phyloP scores from a whole-genome alignment of 306 rosid genomes.

The Vigna reflexopilosa region DNA sequence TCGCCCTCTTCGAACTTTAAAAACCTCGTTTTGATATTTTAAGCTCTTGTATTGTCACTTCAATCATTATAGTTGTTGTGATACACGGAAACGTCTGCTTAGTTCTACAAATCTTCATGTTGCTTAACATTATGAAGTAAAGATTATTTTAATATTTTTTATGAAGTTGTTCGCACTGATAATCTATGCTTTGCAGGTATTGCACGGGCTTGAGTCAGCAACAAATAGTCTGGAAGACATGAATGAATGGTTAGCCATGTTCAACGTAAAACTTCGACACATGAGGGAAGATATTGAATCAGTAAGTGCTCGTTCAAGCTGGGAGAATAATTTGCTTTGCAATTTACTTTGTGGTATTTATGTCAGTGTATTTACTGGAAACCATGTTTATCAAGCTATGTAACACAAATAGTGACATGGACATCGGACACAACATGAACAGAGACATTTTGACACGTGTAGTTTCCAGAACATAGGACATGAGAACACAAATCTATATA shows the following conservation, averaged over 20 bases:
- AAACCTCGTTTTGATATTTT: conserved; percentile 33
- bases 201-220: conserved; percentile 84
- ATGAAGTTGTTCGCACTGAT: conserved; percentile 29
- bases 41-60: conserved; percentile 18
- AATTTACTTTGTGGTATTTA: conserved; percentile 39
- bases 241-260: conserved; percentile 96
- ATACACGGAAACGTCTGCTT: conserved; percentile 19
- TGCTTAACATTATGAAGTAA: conserved; percentile 32
- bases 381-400: conserved; percentile 1
- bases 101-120: conserved; percentile 18
- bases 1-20: conserved; percentile 23
- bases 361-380: conserved; percentile 22
- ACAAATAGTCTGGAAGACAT: conserved; percentile 88
- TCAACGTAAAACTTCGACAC: conserved; percentile 94
- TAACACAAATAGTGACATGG: no score
- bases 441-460: no score
- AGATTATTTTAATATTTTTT: conserved; percentile 13
- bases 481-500: no score
- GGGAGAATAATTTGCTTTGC: conserved; percentile 38
- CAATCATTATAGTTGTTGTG: conserved; percentile 35
- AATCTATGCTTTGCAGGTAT: conserved; percentile 66
- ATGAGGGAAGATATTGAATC: conserved; percentile 99
- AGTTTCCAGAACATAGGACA: no score
- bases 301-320: conserved; percentile 55
- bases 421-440: no score